Evolutionary conservation across 2,329 filamentous ascomycete genomes (phyloP), one percentile per base, ranked within the genome.

Genomic region (Fusarium sororula): DNA sequence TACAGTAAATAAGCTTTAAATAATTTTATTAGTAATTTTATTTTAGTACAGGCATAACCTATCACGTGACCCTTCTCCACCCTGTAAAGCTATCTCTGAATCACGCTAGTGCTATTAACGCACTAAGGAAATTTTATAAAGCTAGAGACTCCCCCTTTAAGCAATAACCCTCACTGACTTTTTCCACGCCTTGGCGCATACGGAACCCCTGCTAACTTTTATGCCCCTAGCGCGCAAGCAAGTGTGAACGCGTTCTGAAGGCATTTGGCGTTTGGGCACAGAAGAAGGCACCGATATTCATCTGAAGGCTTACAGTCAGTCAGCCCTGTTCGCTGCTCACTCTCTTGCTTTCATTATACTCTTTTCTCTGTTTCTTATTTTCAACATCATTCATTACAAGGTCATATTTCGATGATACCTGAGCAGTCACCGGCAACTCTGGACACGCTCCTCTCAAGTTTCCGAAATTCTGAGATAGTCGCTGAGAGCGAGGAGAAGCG

Each of bases 181-280:
- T 35, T 58, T 32, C 14, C 62, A 67, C 54, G 17, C 58, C 41
- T 58, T 22, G 30, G 71, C 47, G 45, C 55, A 55, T 45, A 42
- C 55, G 6, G 28, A 66, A 38, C 44, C 48, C 39, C 37, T 22
- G 28, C 35, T 60, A 39, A 45, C 55, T 42, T 42, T 26, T n/a
- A n/a, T 50, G n/a, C 42, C 41, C 17, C 56, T 63, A 58, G 62
- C 62, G 63, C 42, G 45, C 41, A 37, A 69, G 63, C 56, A 70
- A 55, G 48, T 70, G 38, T 47, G 18, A 55, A 74, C 71, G 72
- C 72, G 72, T 62, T 47, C 35, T 62, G 39, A 59, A 50, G 63
- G n/a, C 22, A 41, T 61, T 47, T 41, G 32, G 26, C 22, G 44
- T 55, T 55, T 41, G 37, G 32, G 30, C 53, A 38, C 42, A 35